Evolutionary conservation across 768 basidiomycete genomes (phyloP).

Genomic region (Dioszegia aurantiaca): DNA sequence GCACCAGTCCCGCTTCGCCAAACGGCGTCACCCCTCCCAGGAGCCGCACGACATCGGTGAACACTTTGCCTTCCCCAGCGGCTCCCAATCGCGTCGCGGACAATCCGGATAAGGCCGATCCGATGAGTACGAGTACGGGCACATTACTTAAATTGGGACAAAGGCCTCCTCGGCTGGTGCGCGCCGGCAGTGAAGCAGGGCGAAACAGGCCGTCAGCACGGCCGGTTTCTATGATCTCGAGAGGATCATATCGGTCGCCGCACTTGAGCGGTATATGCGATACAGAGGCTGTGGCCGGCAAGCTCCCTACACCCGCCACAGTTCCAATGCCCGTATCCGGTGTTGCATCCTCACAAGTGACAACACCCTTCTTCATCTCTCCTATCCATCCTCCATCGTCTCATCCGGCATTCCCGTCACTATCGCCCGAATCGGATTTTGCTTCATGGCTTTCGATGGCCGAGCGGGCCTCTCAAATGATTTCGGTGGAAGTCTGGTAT

Average conservation of each 20-base stretch:
- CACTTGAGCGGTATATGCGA: neutral
- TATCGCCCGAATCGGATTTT: slow-evolving; percentile 61
- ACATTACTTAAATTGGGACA: slow-evolving; percentile 1
- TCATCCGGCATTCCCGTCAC: slow-evolving; percentile 70
- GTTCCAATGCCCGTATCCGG: no score
- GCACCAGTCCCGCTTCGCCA: neutral
- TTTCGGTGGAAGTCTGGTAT: slow-evolving; percentile 53
- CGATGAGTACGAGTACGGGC: neutral
- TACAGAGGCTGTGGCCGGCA: neutral
- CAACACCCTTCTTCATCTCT: slow-evolving; percentile 42
- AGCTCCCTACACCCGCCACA: no score
- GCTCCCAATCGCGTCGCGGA: neutral
- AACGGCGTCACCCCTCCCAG: neutral
- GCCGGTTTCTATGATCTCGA: slow-evolving; percentile 8
- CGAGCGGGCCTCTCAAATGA: slow-evolving; percentile 58
- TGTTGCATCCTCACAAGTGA: neutral
- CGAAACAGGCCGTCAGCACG: slow-evolving; percentile 1
- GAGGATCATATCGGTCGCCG: slow-evolving; percentile 1
- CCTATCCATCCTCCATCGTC: slow-evolving; percentile 77
- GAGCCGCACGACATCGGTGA: slow-evolving; percentile 5
- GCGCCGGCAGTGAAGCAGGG: slow-evolving; percentile 4
- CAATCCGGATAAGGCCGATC: neutral
- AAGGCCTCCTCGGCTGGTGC: slow-evolving; percentile 9
- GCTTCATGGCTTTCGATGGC: slow-evolving; percentile 60
- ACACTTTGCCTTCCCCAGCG: neutral